Evolutionary conservation across 805 yeast genomes (phyloP).

Genomic region (Lachancea nothofagi): DNA sequence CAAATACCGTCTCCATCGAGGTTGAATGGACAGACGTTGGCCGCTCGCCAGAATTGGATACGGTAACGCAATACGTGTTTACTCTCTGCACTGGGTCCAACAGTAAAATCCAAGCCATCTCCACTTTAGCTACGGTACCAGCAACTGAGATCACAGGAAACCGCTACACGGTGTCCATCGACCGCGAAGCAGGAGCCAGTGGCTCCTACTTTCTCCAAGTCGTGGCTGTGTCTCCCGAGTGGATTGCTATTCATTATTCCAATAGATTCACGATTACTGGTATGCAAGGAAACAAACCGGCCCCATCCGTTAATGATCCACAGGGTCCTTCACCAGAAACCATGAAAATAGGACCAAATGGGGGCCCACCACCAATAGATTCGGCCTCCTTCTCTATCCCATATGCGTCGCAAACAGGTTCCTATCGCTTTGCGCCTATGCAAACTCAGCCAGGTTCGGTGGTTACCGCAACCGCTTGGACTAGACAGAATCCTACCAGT

Average conservation of each 20-base stretch:
- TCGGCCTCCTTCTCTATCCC: constrained; percentile 58
- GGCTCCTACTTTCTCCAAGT: constrained; percentile 75
- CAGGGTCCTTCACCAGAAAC: constrained; percentile 36
- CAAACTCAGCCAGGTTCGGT: constrained; percentile 75
- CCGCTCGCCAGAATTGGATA: constrained; percentile 38
- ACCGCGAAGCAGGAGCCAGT: constrained; percentile 43
- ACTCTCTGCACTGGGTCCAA: constrained; percentile 67
- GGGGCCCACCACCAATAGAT: constrained; percentile 18
- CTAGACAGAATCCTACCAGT: constrained; percentile 60
- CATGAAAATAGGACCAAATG: constrained; percentile 10
- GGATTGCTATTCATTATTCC: constrained; percentile 60
- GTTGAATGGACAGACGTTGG: constrained; percentile 54
- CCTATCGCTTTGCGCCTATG: constrained; percentile 81
- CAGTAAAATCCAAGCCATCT: constrained; percentile 39
- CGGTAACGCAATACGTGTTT: constrained; percentile 45
- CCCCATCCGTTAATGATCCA: constrained; percentile 30
- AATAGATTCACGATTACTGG: constrained; percentile 59
- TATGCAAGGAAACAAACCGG: constrained; percentile 62
- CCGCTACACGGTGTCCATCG: constrained; percentile 38
- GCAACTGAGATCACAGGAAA: constrained; percentile 31
- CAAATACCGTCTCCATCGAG: constrained; percentile 21
- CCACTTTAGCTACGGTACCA: constrained; percentile 30
- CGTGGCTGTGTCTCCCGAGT: constrained; percentile 39
- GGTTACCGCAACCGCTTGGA: constrained; percentile 61
- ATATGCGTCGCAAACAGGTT: constrained; percentile 71